Evolutionary conservation across 140 eudicot species (phyloP).

Genomic region (Ambrosia hybrid): DNA sequence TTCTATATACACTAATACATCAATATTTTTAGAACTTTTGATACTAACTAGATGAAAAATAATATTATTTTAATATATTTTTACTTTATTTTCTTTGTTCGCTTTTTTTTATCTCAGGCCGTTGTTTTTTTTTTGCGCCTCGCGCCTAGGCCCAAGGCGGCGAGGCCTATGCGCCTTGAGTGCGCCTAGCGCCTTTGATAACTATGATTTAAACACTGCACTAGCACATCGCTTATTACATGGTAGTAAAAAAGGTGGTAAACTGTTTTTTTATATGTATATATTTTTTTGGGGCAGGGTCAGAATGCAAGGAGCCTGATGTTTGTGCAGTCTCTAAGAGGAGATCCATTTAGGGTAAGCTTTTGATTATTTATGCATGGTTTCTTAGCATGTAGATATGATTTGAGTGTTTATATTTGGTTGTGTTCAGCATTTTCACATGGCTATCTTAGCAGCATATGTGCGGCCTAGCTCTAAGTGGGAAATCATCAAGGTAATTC

Average conservation of each 20-base stretch:
- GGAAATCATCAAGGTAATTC: slow-evolving; percentile 73
- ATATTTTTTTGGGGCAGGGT: slow-evolving; percentile 42
- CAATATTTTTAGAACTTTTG: too few relatives aligned
- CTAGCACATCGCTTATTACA: neutral
- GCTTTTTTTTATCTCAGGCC: too few relatives aligned
- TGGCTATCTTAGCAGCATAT: slow-evolving; percentile 78
- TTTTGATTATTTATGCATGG: slow-evolving; percentile 1
- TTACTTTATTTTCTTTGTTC: too few relatives aligned
- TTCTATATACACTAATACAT: too few relatives aligned
- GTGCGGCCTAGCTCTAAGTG: slow-evolving; percentile 61
- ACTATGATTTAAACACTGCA: neutral
- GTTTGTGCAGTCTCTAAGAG: slow-evolving; percentile 85
- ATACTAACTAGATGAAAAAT: too few relatives aligned
- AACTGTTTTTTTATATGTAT: too few relatives aligned
- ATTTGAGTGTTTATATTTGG: neutral
- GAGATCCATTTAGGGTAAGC: slow-evolving; percentile 87
- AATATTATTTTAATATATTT: too few relatives aligned
- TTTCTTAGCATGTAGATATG: neutral
- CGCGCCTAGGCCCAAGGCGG: too few relatives aligned
- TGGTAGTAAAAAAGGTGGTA: neutral
- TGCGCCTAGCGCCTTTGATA: too few relatives aligned
- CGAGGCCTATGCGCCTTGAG: too few relatives aligned
- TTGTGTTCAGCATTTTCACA: slow-evolving; percentile 66
- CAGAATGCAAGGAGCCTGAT: slow-evolving; percentile 51
- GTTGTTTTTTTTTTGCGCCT: too few relatives aligned